Evolutionary conservation across 2,329 filamentous ascomycete genomes (phyloP).

Genomic region (Sarocladium brachiariae): DNA sequence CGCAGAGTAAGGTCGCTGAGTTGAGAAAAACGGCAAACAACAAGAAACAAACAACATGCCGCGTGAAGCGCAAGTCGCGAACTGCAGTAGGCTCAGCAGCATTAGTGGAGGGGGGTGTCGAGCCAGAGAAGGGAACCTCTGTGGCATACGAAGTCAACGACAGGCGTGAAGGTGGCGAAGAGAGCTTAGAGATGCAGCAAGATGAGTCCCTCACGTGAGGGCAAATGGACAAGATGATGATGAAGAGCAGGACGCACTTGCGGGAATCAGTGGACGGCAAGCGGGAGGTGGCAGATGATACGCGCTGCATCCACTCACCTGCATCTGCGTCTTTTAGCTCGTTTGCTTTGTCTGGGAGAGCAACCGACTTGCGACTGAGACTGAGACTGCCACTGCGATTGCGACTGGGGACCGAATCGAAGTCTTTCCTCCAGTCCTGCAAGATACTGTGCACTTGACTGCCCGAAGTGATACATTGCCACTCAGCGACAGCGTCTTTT

Average conservation of each 20-base stretch:
- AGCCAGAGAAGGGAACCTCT: neutral
- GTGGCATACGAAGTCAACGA: neutral
- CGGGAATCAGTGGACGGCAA: neutral
- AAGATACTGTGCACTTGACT: too few relatives aligned
- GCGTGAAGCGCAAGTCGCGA: conserved; percentile 2
- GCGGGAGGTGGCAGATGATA: conserved; percentile 3
- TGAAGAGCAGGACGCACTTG: neutral
- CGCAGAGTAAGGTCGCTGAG: neutral
- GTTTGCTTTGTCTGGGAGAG: neutral
- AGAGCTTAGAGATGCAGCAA: neutral
- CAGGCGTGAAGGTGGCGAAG: neutral
- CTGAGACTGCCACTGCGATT: neutral
- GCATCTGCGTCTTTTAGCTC: neutral
- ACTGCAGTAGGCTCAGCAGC: neutral
- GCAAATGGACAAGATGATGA: too few relatives aligned
- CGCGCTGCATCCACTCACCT: neutral
- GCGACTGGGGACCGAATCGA: too few relatives aligned
- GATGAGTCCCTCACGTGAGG: conserved; percentile 1
- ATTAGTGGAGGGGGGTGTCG: neutral
- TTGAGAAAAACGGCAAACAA: neutral
- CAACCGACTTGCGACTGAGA: neutral
- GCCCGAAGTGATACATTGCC: too few relatives aligned
- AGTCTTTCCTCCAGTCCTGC: too few relatives aligned
- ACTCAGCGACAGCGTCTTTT: too few relatives aligned
- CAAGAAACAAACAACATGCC: neutral